Base-by-base conservation (phyloP, 306 rosid species). In the Castanospermum australe region DNA sequence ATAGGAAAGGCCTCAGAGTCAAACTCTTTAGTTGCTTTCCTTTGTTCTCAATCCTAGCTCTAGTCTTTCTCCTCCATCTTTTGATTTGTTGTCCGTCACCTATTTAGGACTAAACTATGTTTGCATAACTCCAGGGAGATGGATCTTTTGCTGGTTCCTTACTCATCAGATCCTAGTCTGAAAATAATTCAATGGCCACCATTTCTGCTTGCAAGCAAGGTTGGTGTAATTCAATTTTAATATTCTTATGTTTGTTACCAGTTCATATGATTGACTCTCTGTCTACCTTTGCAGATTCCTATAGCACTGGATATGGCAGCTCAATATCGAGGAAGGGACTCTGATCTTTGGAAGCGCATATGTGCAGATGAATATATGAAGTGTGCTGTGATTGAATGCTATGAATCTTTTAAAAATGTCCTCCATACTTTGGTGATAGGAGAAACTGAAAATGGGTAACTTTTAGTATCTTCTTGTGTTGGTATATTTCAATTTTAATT, bases 121-220 rank as follows among this genome's bases (percentile, higher is more conserved):
- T 69, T 84, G 44, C 78, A 78, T 79, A 72, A 71, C 79, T 88
- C 14, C 97, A 95, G 99, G 96, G 98, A 95, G 87, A 90, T 91
- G 97, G 99, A 95, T 80, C 86, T 95, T 82, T 81, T 95, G 87
- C 79, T 95, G 74, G 95, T 91, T 88, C 99, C 97, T 71, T 95
- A 95, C 91, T 87, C 97, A 22, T 87, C 88, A 71, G 97, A 90
- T 86, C 92, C 87, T 57, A 79, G 85, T 52, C 87, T 92, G 76
- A 91, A 91, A 87, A 88, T 92, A 79, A 92, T 95, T 85, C 99
- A 95, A 86, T 95, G 99, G 98, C 98, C 99, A 5, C 99, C 98
- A 20, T 95, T 95, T 86, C 84, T 95, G 84, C 98, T 95, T 77
- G 97, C 99, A 32, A 84, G 97, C 96, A 95, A 95, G 93, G 99